A percentile compares a stretch with the other conserved stretches of the same genome.
These are phyloP conservation scores for Coffea humblotiana DNA, from an alignment of 305 asterid genomes.

Conservation along the genomic window DNA sequence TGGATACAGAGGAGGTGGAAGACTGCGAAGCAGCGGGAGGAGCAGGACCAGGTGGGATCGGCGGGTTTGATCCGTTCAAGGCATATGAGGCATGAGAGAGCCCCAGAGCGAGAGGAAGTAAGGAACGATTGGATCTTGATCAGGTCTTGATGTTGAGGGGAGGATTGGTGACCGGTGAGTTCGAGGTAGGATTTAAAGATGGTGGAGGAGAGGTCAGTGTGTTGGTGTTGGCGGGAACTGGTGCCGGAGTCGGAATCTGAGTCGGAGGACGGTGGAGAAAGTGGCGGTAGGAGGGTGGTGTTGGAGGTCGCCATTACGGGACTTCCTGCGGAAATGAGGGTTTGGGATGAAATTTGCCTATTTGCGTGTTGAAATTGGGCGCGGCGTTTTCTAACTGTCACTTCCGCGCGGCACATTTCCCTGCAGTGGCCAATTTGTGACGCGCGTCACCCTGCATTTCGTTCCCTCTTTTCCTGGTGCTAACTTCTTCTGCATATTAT, in stretches of 20 bases:
- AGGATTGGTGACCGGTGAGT: slow-evolving; percentile 40
- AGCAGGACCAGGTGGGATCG: slow-evolving; percentile 94
- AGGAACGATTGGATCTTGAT: slow-evolving; percentile 87
- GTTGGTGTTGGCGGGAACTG: slow-evolving; percentile 38
- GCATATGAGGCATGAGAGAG: slow-evolving; percentile 92
- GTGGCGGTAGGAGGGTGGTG: slow-evolving; percentile 33
- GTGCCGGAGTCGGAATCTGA: slow-evolving; percentile 66
- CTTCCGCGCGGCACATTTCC: too few relatives aligned
- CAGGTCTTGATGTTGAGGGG: slow-evolving; percentile 58
- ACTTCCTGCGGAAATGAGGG: neutral
- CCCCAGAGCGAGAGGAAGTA: slow-evolving; percentile 87
- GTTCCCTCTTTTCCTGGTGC: too few relatives aligned
- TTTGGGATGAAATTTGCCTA: neutral
- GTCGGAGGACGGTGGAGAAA: slow-evolving; percentile 46
- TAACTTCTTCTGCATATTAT: too few relatives aligned
- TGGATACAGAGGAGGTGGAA: slow-evolving; percentile 93
- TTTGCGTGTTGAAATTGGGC: neutral
- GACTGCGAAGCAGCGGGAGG: slow-evolving; percentile 78
- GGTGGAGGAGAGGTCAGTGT: slow-evolving; percentile 69
- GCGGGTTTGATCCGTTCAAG: slow-evolving; percentile 81
- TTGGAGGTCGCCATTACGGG: slow-evolving; percentile 38
- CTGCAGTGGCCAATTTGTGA: too few relatives aligned
- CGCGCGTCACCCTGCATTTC: too few relatives aligned
- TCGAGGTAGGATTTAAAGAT: slow-evolving; percentile 81
- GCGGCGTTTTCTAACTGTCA: too few relatives aligned